Evolutionary conservation across 192 early-diverging fungal genomes (phyloP), one percentile per base, ranked within the genome.

Genomic region (Coemansia sp.): DNA sequence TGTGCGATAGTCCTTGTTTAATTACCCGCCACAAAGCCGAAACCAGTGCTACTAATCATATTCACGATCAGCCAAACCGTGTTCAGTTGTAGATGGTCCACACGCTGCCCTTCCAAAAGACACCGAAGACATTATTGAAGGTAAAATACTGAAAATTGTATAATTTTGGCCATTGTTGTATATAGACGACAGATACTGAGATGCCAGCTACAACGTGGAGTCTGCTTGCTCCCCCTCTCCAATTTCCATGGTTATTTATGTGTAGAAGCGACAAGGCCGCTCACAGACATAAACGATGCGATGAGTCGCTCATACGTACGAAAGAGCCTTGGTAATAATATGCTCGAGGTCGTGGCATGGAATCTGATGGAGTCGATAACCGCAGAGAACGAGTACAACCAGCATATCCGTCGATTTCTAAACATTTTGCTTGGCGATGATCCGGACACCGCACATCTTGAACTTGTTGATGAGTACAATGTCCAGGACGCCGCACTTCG

Each of bases 361-460:
- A 36, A 68, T 27, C 62, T 79, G 17, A 79, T 79, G 75, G 75
- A 72, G 44, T 44, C 66, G 28, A 38, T 79, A 61, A 65, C 70
- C 0, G 44, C 75, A 13, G 75, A 79, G 23, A 79, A 79, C 56
- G 75, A 72, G 25, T 79, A 69, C 45, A 79, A 79, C 66, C 75
- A 79, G 70, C 75, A 79, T 47, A 79, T 79, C 29, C 70, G 75
- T 11, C 70, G 75, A 27, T 79, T 79, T 50, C 23, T 79, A n/a
- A 79, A 72, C 56, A 72, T 79, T 6, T 36, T 79, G 6, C 59
- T 79, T 45, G 75, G 70, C 33, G 75, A 79, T 29, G 75, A 79
- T 50, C 75, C 75, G 6, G 75, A 79, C 25, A 79, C 66, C 2
- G 66, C 75, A 5, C 65, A 77, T 41, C 29, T 77, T 42, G 70